phyloP scores from a whole-genome alignment of 495 filamentous ascomycete genomes.

The Pyrenula massariospora region DNA sequence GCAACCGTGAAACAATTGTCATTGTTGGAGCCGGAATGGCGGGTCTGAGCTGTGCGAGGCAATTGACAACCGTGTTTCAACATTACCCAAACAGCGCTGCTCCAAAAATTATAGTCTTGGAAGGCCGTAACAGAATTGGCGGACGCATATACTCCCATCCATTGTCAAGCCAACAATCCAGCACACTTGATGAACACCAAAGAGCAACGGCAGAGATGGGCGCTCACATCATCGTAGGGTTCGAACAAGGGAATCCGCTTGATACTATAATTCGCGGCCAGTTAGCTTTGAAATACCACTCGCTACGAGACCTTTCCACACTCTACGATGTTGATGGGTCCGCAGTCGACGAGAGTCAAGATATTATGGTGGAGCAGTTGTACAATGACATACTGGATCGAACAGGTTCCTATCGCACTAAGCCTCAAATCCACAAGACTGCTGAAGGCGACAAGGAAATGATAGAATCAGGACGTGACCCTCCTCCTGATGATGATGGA shows the following conservation, averaged over 20 bases:
- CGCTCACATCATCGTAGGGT: slow-evolving; percentile 94
- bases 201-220: slow-evolving; percentile 88
- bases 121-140: slow-evolving; percentile 81
- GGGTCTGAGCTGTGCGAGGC: slow-evolving; percentile 82
- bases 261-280: slow-evolving; percentile 85
- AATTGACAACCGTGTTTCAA: slow-evolving; percentile 70
- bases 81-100: slow-evolving; percentile 61
- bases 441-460: slow-evolving; percentile 77
- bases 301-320: slow-evolving; percentile 71
- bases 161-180: slow-evolving; percentile 46
- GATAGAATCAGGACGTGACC: slow-evolving; percentile 74
- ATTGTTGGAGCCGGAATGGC: slow-evolving; percentile 92
- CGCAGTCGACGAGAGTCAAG: slow-evolving; percentile 65
- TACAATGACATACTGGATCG: slow-evolving; percentile 92
- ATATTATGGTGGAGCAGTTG: slow-evolving; percentile 73
- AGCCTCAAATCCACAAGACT: slow-evolving; percentile 50
- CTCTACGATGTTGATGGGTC: slow-evolving; percentile 84
- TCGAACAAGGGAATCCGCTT: slow-evolving; percentile 87
- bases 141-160: slow-evolving; percentile 90
- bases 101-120: slow-evolving; percentile 71
- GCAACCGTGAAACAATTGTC: slow-evolving; percentile 52
- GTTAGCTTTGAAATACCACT: slow-evolving; percentile 75
- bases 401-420: slow-evolving; percentile 78
- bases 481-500: slow-evolving; percentile 50
- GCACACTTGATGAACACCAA: slow-evolving; percentile 33